Conservation (phyloP, 768 basidiomycete genomes). For the Pulveroboletus sp. region DNA sequence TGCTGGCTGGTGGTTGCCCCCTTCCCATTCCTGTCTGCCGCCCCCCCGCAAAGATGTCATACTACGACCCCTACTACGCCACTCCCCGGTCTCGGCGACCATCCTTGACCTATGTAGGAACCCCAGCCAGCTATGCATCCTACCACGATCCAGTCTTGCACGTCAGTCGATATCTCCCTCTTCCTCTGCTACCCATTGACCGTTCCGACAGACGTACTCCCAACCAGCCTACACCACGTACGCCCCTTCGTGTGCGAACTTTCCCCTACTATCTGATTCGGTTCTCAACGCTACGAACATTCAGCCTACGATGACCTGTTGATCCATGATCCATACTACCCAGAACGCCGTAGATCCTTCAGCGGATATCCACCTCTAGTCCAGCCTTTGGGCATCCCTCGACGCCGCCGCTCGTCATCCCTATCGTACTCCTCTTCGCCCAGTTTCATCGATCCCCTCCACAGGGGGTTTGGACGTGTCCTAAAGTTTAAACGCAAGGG, state of each 20-base stretch:
- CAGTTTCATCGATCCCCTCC: constrained; percentile 40
- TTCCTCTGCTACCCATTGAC: constrained; percentile 4
- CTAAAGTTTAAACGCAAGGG: constrained; percentile 76
- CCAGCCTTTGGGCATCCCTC: constrained; percentile 17
- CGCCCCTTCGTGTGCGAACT: constrained; percentile 38
- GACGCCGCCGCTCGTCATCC: constrained; percentile 37
- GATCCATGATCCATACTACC: constrained; percentile 47
- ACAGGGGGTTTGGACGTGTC: constrained; percentile 44
- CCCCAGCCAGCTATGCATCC: constrained; percentile 23
- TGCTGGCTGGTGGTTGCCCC: neutral
- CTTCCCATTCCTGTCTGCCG: constrained; percentile 8
- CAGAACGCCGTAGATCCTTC: constrained; percentile 16
- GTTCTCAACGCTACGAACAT: constrained; percentile 1
- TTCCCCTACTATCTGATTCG: neutral
- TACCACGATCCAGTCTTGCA: constrained; percentile 40
- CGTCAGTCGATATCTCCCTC: constrained; percentile 28
- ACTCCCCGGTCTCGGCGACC: constrained; percentile 29
- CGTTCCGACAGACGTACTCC: constrained; percentile 30
- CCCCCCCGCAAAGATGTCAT: constrained; percentile 33
- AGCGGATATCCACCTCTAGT: constrained; percentile 22
- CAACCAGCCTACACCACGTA: constrained; percentile 46
- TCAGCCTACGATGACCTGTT: constrained; percentile 55
- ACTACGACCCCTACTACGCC: constrained; percentile 39
- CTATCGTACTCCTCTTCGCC: constrained; percentile 36
- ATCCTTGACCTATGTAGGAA: constrained; percentile 32